Evolutionary conservation across 345 rosid species (phyloP), one percentile per base, ranked within the genome.

Genomic region (Eucalyptus regnans): DNA sequence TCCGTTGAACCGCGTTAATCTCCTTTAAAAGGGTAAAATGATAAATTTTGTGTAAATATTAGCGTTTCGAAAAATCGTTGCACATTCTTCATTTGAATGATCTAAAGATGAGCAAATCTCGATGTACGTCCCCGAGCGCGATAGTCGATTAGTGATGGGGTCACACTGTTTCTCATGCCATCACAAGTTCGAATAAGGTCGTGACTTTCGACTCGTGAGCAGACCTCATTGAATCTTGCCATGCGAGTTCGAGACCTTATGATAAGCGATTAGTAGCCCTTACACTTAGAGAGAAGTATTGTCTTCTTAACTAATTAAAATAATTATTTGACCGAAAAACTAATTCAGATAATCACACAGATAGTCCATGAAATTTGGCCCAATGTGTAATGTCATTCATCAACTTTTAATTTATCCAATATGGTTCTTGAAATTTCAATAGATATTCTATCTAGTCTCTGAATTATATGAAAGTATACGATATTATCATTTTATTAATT

Each of bases 301-400:
- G 14, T 62, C 29, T 62, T 62, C 68, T 62, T 62, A 62, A 62
- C 68, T 62, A 62, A 0, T 52, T 52, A 52, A 52, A 52, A 52
- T 52, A 52, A 52, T 52, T 20, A 20, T 20, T 52, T 52, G 58
- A 52, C 1, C 10, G 3, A 20, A 7, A 52, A 52, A 0, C 58
- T 20, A 7, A 52, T 52, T 52, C 1, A 52, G 25, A 62, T 62
- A 62, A 29, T 62, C 13, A 12, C 9, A 4, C 7, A 3, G 0
- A 62, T 29, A 10, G 2, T 62, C 4, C 0, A 12, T 29, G 29
- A 1, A 12, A 7, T 1, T 12, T 62, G 33, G 0, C 0, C 0
- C 0, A 20, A 52, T 1, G 9, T 52, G 25, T 2, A 20, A 20
- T 52, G 10, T 20, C 1, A 2, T 52, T 4, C 5, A 52, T 52